Evolutionary conservation across 1,284 basidiomycete genomes (phyloP).

Genomic region (Mycosarcoma mackinlayi): DNA sequence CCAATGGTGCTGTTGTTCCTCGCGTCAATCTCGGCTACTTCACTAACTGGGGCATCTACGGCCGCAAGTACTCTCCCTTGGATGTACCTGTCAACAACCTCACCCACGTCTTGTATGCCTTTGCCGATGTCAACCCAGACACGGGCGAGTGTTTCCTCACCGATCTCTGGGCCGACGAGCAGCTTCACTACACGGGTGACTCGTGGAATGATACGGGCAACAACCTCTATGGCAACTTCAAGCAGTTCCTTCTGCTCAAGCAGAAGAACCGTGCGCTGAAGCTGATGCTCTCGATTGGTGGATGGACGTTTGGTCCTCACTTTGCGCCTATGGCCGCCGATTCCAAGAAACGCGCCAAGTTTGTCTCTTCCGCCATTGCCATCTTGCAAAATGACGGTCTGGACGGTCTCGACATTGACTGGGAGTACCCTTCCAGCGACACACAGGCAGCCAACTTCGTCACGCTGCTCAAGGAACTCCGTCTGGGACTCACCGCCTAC

Average conservation of each 20-base stretch:
- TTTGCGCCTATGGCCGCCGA: conserved; percentile 62
- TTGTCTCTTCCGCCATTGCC: conserved; percentile 78
- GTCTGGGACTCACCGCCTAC: conserved; percentile 77
- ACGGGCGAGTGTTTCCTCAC: conserved; percentile 75
- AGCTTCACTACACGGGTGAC: conserved; percentile 75
- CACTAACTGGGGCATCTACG: conserved; percentile 87
- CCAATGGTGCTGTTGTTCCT: conserved; percentile 43
- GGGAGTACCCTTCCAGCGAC: conserved; percentile 82
- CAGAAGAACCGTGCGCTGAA: conserved; percentile 74
- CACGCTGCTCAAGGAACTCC: conserved; percentile 77
- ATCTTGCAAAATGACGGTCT: conserved; percentile 87
- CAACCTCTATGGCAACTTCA: conserved; percentile 88
- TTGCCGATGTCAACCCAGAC: conserved; percentile 80
- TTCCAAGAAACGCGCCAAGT: conserved; percentile 73
- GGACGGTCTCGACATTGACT: conserved; percentile 81
- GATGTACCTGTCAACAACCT: conserved; percentile 76
- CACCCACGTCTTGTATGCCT: conserved; percentile 87
- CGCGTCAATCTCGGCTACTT: conserved; percentile 55
- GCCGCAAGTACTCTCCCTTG: conserved; percentile 79
- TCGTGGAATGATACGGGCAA: conserved; percentile 70
- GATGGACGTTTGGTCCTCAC: conserved; percentile 68
- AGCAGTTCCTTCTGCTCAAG: conserved; percentile 86
- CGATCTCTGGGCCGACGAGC: conserved; percentile 83
- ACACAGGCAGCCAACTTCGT: conserved; percentile 80
- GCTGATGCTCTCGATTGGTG: conserved; percentile 69